These are phyloP conservation scores for Tuber magnatum DNA, from an alignment of 495 filamentous ascomycete genomes.

Conservation along the genomic window DNA sequence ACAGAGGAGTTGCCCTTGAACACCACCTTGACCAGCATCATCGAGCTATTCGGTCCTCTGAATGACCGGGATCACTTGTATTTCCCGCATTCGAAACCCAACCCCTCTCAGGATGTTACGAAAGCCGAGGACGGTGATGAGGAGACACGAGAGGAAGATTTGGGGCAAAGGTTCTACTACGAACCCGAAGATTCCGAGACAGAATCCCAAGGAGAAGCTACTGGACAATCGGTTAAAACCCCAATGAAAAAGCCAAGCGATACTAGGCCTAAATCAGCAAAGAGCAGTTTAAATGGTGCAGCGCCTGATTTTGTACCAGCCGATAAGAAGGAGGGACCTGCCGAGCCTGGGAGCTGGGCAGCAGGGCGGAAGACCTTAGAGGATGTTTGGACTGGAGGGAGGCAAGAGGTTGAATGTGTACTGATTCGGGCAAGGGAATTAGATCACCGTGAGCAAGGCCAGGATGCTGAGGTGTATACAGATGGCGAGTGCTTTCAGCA, in stretches of 20 bases:
- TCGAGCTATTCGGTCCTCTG: constrained; percentile 31
- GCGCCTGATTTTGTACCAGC: constrained; percentile 22
- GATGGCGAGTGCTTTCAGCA: constrained; percentile 20
- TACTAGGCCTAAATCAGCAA: constrained; percentile 6
- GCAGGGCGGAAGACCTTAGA: constrained; percentile 31
- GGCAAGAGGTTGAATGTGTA: constrained; percentile 32
- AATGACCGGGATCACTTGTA: constrained; percentile 36
- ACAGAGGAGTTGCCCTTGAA: constrained; percentile 36
- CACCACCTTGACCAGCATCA: constrained; percentile 32
- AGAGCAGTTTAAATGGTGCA: constrained; percentile 16
- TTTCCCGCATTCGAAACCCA: constrained; percentile 35
- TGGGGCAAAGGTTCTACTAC: constrained; percentile 35
- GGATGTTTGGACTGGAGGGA: constrained; percentile 36
- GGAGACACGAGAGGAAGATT: background rate
- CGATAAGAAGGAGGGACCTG: constrained; percentile 6
- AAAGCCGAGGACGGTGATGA: constrained; percentile 30
- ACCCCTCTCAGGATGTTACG: constrained; percentile 18
- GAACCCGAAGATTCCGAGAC: constrained; percentile 22
- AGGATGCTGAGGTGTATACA: background rate
- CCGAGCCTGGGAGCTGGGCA: constrained; percentile 14
- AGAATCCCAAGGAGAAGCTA: constrained; percentile 7
- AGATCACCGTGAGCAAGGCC: constrained; percentile 22
- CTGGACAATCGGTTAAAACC: background rate
- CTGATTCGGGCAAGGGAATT: constrained; percentile 22
- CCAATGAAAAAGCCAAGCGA: background rate